Percentiles rank a stretch among this genome's conserved stretches.
Conservation (phyloP, 805 yeast genomes). For the Brettanomyces nanus region DNA sequence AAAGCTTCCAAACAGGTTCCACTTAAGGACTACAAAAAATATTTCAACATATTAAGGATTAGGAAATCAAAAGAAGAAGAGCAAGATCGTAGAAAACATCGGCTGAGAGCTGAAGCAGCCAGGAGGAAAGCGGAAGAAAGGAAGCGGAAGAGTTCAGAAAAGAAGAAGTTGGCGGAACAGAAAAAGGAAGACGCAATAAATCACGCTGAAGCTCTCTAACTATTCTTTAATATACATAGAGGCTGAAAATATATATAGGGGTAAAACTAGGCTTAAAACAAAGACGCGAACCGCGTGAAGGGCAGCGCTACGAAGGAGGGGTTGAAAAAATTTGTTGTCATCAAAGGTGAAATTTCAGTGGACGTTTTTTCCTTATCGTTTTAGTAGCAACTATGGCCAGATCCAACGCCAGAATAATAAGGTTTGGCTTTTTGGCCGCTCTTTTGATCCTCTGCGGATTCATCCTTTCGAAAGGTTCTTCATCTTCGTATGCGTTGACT, state of each 20-base stretch:
- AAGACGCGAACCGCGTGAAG: no score
- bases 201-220: no score
- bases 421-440: slow-evolving; percentile 40
- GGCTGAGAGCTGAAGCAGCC: slow-evolving; percentile 13
- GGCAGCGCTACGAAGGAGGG: no score
- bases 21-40: slow-evolving; percentile 18
- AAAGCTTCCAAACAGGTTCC: slow-evolving; percentile 15
- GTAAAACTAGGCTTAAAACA: no score
- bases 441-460: slow-evolving; percentile 39
- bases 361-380: no score
- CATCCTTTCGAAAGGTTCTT: slow-evolving; percentile 39
- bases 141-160: slow-evolving; percentile 7
- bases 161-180: neutral
- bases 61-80: slow-evolving; percentile 4
- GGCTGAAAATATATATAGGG: no score
- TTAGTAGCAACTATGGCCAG: no score
- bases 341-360: no score
- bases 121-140: slow-evolving; percentile 17
- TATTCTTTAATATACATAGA: neutral
- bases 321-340: no score
- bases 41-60: slow-evolving; percentile 9
- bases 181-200: neutral
- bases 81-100: slow-evolving; percentile 9
- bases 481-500: slow-evolving; percentile 21
- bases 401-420: slow-evolving; percentile 38